Base-by-base conservation (phyloP, 2,329 filamentous ascomycete species). In the Beauveria varroae region DNA sequence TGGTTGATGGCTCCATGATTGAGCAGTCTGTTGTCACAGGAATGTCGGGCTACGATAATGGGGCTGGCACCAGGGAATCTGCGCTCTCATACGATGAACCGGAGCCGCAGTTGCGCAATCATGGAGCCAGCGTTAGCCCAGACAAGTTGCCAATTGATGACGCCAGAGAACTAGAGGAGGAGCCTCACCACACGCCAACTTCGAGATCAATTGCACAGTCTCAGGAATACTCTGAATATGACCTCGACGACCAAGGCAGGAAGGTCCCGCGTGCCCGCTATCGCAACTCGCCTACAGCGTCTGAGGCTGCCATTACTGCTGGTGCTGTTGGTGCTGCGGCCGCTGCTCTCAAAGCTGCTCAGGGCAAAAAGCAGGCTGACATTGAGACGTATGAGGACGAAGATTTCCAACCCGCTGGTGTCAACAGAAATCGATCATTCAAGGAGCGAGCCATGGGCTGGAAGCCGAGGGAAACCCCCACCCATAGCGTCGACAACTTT, bases 1-100 rank as follows among this genome's bases (percentile, higher is more conserved):
- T 98, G 7, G 78, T 87, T 1, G 88, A 95, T 67, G 91, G 92
- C 20, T 93, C 91, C 0, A 77, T 82, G 72, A 71, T 85, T 18
- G 82, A 85, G 5, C 82, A 82, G 57, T 96, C 91, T 2, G 83
- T 88, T 14, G 71, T 96, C 58, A 93, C 86, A 3, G 77, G 70
- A 41, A 80, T 79, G 10, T 87, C 85, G 14, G 79, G 78, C 37
- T 67, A 81, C 64, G 79, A 82, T 28, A 81, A 80, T 64, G 66
- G 62, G 26, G 65, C 44, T 8, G 46, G 74, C 64, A 67, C 69
- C 63, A 64, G 75, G 62, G 67, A 78, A 67, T 75, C 81, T 62
- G 71, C 43, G 58, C 59, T 69, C 12, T 72, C 71, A 14, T 72
- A 73, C 57, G 68, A 69, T 9, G 68, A 66, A n/a, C 64, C 20